Percentiles rank a stretch among this genome's conserved stretches.
phyloP scores from a whole-genome alignment of 2,329 filamentous ascomycete species.

The Phialemoniopsis sp. region DNA sequence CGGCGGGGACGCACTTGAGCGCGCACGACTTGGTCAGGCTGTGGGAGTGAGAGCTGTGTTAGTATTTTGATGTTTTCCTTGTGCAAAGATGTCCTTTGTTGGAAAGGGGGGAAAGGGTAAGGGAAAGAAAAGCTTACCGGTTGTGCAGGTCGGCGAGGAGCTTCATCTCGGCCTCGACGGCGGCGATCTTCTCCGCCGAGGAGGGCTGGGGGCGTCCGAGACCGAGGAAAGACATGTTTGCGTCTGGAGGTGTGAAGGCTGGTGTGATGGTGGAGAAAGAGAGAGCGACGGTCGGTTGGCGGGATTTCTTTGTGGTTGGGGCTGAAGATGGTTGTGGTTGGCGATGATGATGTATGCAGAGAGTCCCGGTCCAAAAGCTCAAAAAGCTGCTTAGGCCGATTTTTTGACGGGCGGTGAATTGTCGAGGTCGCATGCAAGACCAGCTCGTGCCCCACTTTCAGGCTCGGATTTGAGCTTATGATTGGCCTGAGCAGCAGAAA shows the following conservation, averaged over 20 bases:
- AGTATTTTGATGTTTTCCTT: background rate
- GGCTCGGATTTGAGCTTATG: no score
- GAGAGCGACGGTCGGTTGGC: background rate
- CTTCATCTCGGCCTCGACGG: constrained; percentile 95
- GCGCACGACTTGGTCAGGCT: constrained; percentile 87
- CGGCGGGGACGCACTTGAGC: constrained; percentile 85
- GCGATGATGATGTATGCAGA: no score
- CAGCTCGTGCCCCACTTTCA: no score
- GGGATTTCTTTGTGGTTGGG: background rate
- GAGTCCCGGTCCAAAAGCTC: no score
- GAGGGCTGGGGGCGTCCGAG: constrained; percentile 71
- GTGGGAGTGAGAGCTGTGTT: constrained; percentile 1
- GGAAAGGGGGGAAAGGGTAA: background rate
- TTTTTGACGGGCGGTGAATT: no score
- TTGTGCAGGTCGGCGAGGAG: constrained; percentile 96
- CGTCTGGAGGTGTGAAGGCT: constrained; percentile 4
- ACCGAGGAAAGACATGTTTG: constrained; percentile 26
- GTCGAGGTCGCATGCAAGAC: no score
- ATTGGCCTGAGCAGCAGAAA: no score
- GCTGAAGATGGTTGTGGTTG: no score
- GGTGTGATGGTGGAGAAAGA: background rate
- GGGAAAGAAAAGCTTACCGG: constrained; percentile 56
- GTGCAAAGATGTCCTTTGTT: background rate
- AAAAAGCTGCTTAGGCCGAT: no score
- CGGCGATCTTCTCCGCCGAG: constrained; percentile 94